phyloP scores from a whole-genome alignment of 768 basidiomycete genomes.

The Glaciozyma antarctica region DNA sequence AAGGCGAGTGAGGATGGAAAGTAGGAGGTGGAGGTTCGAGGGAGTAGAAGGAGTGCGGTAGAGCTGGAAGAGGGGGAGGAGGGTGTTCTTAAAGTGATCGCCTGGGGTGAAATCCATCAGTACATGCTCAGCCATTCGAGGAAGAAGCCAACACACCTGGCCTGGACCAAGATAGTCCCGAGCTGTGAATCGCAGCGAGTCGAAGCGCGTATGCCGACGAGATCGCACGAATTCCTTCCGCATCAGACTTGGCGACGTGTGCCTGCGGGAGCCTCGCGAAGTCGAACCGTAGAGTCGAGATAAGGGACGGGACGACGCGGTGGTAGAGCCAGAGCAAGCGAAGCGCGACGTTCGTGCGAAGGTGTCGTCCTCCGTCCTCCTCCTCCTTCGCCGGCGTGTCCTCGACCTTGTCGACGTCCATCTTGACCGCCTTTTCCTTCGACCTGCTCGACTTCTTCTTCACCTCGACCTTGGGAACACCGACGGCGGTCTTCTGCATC shows the following conservation, averaged over 20 bases:
- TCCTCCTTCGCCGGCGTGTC: conserved; percentile 40
- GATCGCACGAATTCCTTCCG: conserved; percentile 36
- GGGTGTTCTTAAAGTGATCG: conserved; percentile 41
- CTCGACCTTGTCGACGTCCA: not conserved
- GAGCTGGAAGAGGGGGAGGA: conserved; percentile 62
- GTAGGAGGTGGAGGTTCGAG: conserved; percentile 48
- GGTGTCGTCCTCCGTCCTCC: conserved; percentile 31
- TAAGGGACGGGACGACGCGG: conserved; percentile 58
- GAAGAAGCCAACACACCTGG: conserved; percentile 7
- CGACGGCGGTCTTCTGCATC: conserved; percentile 28
- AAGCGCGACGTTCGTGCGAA: conserved; percentile 71
- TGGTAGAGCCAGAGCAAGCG: conserved; percentile 80
- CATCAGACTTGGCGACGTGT: not conserved
- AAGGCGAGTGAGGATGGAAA: conserved; percentile 55
- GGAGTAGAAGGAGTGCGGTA: conserved; percentile 49
- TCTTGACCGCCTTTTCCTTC: not conserved
- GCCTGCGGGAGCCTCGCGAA: conserved; percentile 55
- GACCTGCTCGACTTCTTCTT: not conserved
- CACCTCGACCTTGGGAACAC: conserved; percentile 4
- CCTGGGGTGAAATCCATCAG: conserved; percentile 37
- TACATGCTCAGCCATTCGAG: not conserved
- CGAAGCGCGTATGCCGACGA: conserved; percentile 51
- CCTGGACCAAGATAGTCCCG: conserved; percentile 65
- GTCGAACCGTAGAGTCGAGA: conserved; percentile 74
- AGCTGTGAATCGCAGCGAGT: conserved; percentile 68